Evolutionary conservation across 805 yeast species (phyloP).

Genomic region (Debaryomyces tyrocola): DNA sequence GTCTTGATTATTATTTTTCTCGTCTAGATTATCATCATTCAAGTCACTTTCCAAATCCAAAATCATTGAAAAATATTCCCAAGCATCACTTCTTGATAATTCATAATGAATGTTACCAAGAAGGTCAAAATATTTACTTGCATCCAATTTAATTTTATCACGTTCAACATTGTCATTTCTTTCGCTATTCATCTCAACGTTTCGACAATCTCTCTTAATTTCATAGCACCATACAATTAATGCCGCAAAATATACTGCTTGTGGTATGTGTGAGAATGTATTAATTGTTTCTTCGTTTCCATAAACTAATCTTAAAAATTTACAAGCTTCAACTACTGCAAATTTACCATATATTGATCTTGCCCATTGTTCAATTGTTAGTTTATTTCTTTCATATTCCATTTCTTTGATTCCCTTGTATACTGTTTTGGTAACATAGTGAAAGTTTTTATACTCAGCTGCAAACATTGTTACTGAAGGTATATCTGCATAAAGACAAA

Average conservation of each 20-base stretch:
- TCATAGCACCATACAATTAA: constrained; percentile 11
- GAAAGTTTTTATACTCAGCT: no score
- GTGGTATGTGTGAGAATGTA: constrained; percentile 9
- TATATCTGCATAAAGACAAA: no score
- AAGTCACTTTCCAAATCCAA: constrained; percentile 8
- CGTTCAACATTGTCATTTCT: neutral
- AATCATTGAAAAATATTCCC: constrained; percentile 13
- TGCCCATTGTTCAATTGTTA: no score
- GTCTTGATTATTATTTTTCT: neutral
- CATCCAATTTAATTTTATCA: constrained; percentile 2
- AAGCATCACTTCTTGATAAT: constrained; percentile 11
- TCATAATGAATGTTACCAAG: constrained; percentile 7
- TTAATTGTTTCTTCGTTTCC: constrained; percentile 5
- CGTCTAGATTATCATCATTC: constrained; percentile 1
- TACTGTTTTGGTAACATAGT: no score
- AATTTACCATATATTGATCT: no score
- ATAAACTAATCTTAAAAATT: neutral
- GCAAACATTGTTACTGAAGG: no score
- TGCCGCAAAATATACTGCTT: constrained; percentile 6
- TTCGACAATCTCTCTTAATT: constrained; percentile 12
- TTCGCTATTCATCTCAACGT: constrained; percentile 4
- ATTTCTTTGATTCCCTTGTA: no score
- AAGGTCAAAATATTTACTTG: constrained; percentile 5
- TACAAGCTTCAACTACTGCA: no score
- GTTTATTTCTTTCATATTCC: no score